Evolutionary conservation across 2,329 filamentous ascomycete genomes (phyloP).

Genomic region (Sclerotinia subarctica): DNA sequence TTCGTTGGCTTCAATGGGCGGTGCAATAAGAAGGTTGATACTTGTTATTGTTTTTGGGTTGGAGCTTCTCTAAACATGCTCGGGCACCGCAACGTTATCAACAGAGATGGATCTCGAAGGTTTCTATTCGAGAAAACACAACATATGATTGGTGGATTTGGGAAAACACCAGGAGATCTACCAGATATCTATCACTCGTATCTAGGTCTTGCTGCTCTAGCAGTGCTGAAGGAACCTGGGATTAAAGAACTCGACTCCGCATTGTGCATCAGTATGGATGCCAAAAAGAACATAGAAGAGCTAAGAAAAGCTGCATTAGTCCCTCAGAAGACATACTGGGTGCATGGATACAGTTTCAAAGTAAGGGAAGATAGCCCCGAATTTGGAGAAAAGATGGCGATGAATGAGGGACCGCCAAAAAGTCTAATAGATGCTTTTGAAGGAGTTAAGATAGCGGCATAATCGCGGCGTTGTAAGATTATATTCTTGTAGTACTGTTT

Average conservation of each 20-base stretch:
- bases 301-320: slow-evolving; percentile 27
- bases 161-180: slow-evolving; percentile 64
- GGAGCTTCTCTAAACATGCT: slow-evolving; percentile 63
- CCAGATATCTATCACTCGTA: slow-evolving; percentile 87
- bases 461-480: background rate
- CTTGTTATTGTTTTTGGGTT: slow-evolving; percentile 96
- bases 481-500: background rate
- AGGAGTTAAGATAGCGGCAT: slow-evolving; percentile 10
- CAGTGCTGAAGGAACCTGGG: slow-evolving; percentile 66
- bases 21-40: slow-evolving; percentile 87
- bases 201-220: slow-evolving; percentile 77
- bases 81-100: slow-evolving; percentile 54
- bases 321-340: slow-evolving; percentile 28
- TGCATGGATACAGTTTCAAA: slow-evolving; percentile 32
- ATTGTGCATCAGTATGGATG: slow-evolving; percentile 69
- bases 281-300: slow-evolving; percentile 48
- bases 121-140: slow-evolving; percentile 86
- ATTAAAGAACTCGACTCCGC: slow-evolving; percentile 70
- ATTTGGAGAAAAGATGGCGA: slow-evolving; percentile 27
- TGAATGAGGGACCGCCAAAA: slow-evolving; percentile 23
- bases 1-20: slow-evolving; percentile 82
- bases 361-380: slow-evolving; percentile 32
- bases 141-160: slow-evolving; percentile 79
- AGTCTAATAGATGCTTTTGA: slow-evolving; percentile 21
- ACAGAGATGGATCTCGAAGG: slow-evolving; percentile 58